Conservation (phyloP, 2,329 filamentous ascomycete species). For the Oidium heveae region DNA sequence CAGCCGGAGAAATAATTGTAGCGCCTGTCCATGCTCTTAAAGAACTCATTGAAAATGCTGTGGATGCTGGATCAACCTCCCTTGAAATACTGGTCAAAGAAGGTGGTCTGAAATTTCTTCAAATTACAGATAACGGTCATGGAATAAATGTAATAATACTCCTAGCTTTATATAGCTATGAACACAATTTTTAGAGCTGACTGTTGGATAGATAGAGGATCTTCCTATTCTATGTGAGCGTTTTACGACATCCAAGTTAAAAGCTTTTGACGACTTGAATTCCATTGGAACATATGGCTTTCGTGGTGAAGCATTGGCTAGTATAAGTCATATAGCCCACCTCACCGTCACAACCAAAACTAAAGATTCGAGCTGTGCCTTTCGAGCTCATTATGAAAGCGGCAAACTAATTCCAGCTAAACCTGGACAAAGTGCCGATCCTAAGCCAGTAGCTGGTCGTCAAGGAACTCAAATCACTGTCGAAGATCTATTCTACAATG, state of each 20-base stretch:
- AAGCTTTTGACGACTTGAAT: slow-evolving; percentile 72
- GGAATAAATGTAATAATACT: slow-evolving; percentile 53
- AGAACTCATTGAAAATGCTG: slow-evolving; percentile 87
- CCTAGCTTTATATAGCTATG: not conserved
- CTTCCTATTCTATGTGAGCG: slow-evolving; percentile 78
- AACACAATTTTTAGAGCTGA: not conserved
- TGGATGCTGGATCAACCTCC: slow-evolving; percentile 85
- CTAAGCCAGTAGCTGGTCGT: slow-evolving; percentile 67
- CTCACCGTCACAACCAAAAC: slow-evolving; percentile 87
- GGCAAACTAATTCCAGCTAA: slow-evolving; percentile 64
- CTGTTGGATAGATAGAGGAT: slow-evolving; percentile 47
- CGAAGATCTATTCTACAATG: slow-evolving; percentile 92
- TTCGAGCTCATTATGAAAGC: slow-evolving; percentile 67
- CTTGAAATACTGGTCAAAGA: slow-evolving; percentile 86
- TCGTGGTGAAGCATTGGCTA: slow-evolving; percentile 80
- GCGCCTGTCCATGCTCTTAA: slow-evolving; percentile 90
- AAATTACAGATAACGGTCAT: slow-evolving; percentile 92
- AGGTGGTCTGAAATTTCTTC: slow-evolving; percentile 76
- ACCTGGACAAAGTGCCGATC: slow-evolving; percentile 64
- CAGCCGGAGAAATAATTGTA: slow-evolving; percentile 93
- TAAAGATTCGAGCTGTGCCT: slow-evolving; percentile 65
- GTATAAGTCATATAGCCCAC: slow-evolving; percentile 96
- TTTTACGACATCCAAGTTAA: slow-evolving; percentile 90
- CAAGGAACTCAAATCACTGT: slow-evolving; percentile 88
- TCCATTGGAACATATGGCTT: slow-evolving; percentile 95